Conservation (phyloP, 116 monocot species). For the Cymodocea nodosa region DNA sequence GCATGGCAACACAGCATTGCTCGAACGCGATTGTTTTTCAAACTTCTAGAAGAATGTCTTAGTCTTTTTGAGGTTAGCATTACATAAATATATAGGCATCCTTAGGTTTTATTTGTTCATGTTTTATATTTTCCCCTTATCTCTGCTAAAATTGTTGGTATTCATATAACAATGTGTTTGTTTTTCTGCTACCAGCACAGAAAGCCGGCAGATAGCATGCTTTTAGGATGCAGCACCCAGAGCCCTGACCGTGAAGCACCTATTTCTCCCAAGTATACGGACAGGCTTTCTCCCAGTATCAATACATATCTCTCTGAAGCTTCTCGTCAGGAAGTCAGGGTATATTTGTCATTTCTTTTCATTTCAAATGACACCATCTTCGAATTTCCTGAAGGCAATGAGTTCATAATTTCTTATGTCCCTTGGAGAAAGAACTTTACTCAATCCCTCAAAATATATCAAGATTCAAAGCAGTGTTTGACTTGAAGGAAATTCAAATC, state of each 20-base stretch:
- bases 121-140: neutral
- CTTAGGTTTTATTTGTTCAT: neutral
- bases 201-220: constrained; percentile 67
- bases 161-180: neutral
- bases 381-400: too few species aligned
- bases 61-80: constrained; percentile 83
- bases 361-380: neutral
- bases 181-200: constrained; percentile 48
- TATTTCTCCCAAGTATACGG: constrained; percentile 85
- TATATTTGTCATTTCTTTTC: constrained; percentile 16
- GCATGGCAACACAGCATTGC: constrained; percentile 98
- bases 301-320: constrained; percentile 92
- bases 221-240: constrained; percentile 76
- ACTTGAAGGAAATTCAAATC: too few species aligned
- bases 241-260: constrained; percentile 76
- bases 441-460: too few species aligned
- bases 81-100: neutral
- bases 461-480: too few species aligned
- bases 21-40: constrained; percentile 94
- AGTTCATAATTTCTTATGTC: too few species aligned
- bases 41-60: constrained; percentile 96
- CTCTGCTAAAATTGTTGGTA: neutral
- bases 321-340: constrained; percentile 87
- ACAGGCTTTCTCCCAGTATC: constrained; percentile 83
- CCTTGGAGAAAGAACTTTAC: too few species aligned